These are phyloP conservation scores for Pythium scleroteichum DNA, from an alignment of 352 stramenopile genomes.

Conservation along the genomic window DNA sequence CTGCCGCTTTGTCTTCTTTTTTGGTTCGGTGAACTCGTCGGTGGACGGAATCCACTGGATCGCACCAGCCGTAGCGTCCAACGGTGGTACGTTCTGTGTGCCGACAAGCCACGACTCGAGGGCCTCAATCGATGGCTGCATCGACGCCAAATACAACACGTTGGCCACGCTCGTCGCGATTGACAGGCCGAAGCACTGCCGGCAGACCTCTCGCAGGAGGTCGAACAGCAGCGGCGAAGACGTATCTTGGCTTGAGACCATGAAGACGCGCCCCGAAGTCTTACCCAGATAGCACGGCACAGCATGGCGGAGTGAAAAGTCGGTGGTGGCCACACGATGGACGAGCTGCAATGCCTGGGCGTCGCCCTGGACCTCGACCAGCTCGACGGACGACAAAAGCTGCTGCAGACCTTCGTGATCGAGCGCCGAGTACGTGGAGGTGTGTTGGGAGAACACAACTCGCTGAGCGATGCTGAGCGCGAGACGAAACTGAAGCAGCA, in stretches of 20 bases:
- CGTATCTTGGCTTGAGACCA: slow-evolving; percentile 5
- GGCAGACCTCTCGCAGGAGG: slow-evolving; percentile 57
- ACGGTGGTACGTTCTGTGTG: slow-evolving; percentile 55
- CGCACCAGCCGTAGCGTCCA: slow-evolving; percentile 34
- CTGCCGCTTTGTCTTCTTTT: not conserved
- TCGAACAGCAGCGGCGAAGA: slow-evolving; percentile 35
- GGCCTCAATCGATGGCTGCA: slow-evolving; percentile 38
- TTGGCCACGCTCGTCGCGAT: slow-evolving; percentile 62
- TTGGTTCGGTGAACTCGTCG: slow-evolving; percentile 5
- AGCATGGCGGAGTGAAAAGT: slow-evolving; percentile 15
- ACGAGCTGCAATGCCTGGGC: slow-evolving; percentile 39
- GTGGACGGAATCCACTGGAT: slow-evolving; percentile 37
- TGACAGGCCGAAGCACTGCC: slow-evolving; percentile 49
- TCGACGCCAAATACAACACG: slow-evolving; percentile 67
- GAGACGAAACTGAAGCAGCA: slow-evolving; percentile 3
- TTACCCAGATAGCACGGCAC: slow-evolving; percentile 55
- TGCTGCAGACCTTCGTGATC: slow-evolving; percentile 33
- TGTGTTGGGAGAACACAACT: slow-evolving; percentile 52
- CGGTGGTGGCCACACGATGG: slow-evolving; percentile 47
- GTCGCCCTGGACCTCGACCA: slow-evolving; percentile 42
- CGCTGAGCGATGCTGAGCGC: slow-evolving; percentile 52
- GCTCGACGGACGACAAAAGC: slow-evolving; percentile 35
- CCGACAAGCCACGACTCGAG: slow-evolving; percentile 63
- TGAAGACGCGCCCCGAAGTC: slow-evolving; percentile 38
- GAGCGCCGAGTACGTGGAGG: slow-evolving; percentile 40